Evolutionary conservation across 169 alveolate species (phyloP), one percentile per base, ranked within the genome.

Genomic region (Plasmodium coatneyi): DNA sequence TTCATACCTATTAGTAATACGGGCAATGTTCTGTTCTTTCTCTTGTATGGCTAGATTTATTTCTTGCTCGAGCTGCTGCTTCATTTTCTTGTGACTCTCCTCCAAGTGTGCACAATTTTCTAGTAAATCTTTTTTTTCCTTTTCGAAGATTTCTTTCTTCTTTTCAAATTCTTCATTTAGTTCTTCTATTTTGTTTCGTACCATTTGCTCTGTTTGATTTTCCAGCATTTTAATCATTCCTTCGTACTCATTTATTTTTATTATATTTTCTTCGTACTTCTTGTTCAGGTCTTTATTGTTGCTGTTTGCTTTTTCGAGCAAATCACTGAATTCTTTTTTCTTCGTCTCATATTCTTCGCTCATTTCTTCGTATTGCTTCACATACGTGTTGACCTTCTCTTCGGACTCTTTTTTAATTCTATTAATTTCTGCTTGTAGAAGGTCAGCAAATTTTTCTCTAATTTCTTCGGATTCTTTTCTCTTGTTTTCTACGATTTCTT

Each of bases 231-330:
- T 91, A 36, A 91, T 91, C 81, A 80, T 74, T 49, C 82, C 84
- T 81, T 91, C 95, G 52, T 91, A 91, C 28, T 91, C 95, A 49
- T 81, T 80, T 80, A 91, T 91, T 91, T 91, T 91, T 16, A 80
- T 90, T 30, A 91, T 81, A 81, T 91, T 91, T 81, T 91, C 95
- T 71, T 91, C 95, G 54, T 71, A 91, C 71, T 91, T 80, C 10
- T 80, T 56, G 4, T 90, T 91, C 49, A 91, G 22, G 1, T 91
- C 81, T 72, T 91, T 91, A 43, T 91, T 91, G 10, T 70, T 80
- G 7, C 9, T 10, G 56, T 91, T 91, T 7, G 92, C 95, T 25
- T 91, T 91, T 19, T 91, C 95, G 52, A 91, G 56, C 19, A 91
- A 71, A 16, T 91, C 81, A 32, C 52, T 34, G 32, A 80, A 91